Base-by-base conservation (phyloP, 2,329 filamentous ascomycete genomes). In the Trichoderma aggressivum region DNA sequence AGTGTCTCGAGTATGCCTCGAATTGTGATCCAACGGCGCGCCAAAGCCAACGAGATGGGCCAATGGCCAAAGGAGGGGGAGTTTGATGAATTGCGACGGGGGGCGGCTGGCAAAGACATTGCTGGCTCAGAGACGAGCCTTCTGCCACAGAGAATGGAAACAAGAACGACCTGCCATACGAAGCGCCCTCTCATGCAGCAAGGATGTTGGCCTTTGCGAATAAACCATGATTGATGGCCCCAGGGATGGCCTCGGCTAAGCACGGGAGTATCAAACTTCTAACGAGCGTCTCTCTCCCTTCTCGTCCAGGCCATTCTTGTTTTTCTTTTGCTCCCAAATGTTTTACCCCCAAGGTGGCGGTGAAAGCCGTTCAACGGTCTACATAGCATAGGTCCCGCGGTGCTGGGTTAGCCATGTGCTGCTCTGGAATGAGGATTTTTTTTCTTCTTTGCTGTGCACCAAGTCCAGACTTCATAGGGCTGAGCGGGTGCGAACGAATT, bases 401-500 rank as follows among this genome's bases (percentile, higher is more conserved):
- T 50, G 53, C 55, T 58, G 67, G 59, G 50, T 47, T 59, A 12
- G 53, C 55, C 64, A 47, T 59, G 64, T 58, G 50, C 64, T 24
- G 21, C 60, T 34, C 16, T 18, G 56, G 10, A 47, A 26, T 36
- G 47, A 50, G 61, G 36, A 65, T 34, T 39, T 14, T 18, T 21
- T 24, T 56, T 34, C 26, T 14, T 18, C 16, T 24, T 56, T 24
- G 14, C 32, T 50, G 62, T 34, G 21, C 28, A 21, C 43, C 6
- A 16, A 7, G 39, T 43, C 26, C 56, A 60, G 65, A 24, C 50
- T 71, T 71, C 62, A 26, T 71, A 71, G 63, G 70, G 70, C 70
- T 71, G 70, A 71, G 32, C 24, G 30, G 58, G 53, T 28, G 43
- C 62, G 16, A 61, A 26, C 14, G 26, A 47, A 68, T 58, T 67